phyloP scores from a whole-genome alignment of 805 yeast species.

The Spathaspora gorwiae region DNA sequence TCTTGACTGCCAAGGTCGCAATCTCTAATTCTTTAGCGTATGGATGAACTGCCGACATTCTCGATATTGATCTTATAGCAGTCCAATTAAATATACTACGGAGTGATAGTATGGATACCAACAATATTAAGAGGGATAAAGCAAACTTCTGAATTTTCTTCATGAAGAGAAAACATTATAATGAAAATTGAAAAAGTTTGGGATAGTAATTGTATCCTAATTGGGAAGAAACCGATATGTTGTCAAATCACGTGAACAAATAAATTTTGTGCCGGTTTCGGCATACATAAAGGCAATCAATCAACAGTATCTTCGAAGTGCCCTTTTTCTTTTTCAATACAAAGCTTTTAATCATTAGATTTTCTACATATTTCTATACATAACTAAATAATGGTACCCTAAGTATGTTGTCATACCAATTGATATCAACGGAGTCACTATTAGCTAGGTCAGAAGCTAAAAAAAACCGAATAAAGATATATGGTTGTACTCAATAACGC shows the following conservation, averaged over 20 bases:
- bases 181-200: background rate
- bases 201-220: background rate
- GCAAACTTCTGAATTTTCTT: background rate
- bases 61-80: background rate
- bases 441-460: too few relatives aligned
- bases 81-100: background rate
- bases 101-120: background rate
- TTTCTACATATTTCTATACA: too few relatives aligned
- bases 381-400: too few relatives aligned
- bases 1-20: conserved; percentile 85
- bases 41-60: conserved; percentile 15
- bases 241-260: background rate
- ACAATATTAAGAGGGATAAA: background rate
- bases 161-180: background rate
- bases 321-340: too few relatives aligned
- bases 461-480: too few relatives aligned
- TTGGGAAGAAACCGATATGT: background rate
- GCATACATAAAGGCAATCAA: too few relatives aligned
- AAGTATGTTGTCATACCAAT: too few relatives aligned
- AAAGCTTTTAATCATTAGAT: too few relatives aligned
- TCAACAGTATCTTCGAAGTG: too few relatives aligned
- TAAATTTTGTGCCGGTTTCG: too few relatives aligned
- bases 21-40: conserved; percentile 67
- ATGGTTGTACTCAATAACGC: too few relatives aligned
- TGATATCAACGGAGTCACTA: too few relatives aligned